Conservation (phyloP, 1,139 yeast species). For the Hemisphaericaspora xylofermentans region DNA sequence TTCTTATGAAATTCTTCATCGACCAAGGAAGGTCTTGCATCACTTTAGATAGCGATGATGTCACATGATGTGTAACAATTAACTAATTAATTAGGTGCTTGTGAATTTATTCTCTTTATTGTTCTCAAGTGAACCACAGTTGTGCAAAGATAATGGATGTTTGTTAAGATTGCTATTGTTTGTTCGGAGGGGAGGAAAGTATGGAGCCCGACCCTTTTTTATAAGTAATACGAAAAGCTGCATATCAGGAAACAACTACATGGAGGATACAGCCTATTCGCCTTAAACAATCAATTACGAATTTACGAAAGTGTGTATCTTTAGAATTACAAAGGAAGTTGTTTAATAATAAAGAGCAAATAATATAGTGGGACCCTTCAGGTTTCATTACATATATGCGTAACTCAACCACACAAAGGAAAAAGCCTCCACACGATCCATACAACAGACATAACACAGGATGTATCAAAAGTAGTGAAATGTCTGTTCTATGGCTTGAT, state of each 20-base stretch:
- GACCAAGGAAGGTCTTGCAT: no score
- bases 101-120: neutral
- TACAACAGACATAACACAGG: constrained; percentile 28
- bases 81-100: no score
- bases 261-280: no score
- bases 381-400: constrained; percentile 7
- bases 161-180: no score
- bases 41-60: no score
- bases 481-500: constrained; percentile 48
- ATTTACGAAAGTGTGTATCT: no score
- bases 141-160: neutral
- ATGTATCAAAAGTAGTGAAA: constrained; percentile 39
- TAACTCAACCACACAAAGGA: constrained; percentile 23
- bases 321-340: neutral
- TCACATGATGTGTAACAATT: no score
- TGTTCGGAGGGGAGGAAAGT: no score
- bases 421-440: constrained; percentile 43
- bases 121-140: neutral
- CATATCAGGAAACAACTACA: no score
- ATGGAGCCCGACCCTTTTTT: no score
- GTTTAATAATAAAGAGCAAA: neutral
- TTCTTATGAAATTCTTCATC: no score
- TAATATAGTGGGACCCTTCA: constrained; percentile 15
- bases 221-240: no score
- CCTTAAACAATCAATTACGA: neutral